Evolutionary conservation across 163 green algal genomes (phyloP), one percentile per base, ranked within the genome.

Genomic region (Scenedesmus sp.): DNA sequence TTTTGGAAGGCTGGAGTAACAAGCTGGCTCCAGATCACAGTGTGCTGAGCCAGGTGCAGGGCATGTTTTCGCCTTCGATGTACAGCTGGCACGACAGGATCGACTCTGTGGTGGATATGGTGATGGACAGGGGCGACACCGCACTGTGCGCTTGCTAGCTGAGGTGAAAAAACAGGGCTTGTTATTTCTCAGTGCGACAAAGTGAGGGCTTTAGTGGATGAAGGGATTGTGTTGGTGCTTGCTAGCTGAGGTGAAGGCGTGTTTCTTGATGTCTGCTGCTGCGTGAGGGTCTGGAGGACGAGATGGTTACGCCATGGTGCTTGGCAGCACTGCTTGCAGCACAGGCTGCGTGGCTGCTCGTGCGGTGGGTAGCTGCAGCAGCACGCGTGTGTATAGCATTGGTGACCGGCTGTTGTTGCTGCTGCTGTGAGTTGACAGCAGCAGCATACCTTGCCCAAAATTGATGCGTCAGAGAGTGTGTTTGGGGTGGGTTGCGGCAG

Each of bases 1-100:
- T 99, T 73, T 94, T 99, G 56, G 98, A 99, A 92, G 98, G 98
- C 59, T 99, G 99, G 97, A 97, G 94, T 92, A 98, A 96, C 82
- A 96, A 97, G 91, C 96, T 99, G 52, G 97, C 99, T 87, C 97
- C 97, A 2, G 95, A 95, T 4, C 95, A 97, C 92, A 96, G 94
- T 64, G 94, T 97, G 57, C 91, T 98, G 34, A 93, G 82, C 3
- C 93, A 97, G 90, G 94, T 97, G 26, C 90, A 96, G 87, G 91
- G 93, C 18, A 96, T 96, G 94, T 96, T 96, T 82, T 93, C 93
- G 79, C 89, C 92, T 13, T 79, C 88, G 16, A 93, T 92, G 60
- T 87, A 94, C 86, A 87, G 84, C 9, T 96, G 94, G 94, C 62
- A 70, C 12, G 82, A 93, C 9, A 91, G 94, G n/a, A 94, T 96